These are phyloP conservation scores for Rhododendron mucronatum DNA, from an alignment of 148 eudicot genomes.

Conservation along the genomic window DNA sequence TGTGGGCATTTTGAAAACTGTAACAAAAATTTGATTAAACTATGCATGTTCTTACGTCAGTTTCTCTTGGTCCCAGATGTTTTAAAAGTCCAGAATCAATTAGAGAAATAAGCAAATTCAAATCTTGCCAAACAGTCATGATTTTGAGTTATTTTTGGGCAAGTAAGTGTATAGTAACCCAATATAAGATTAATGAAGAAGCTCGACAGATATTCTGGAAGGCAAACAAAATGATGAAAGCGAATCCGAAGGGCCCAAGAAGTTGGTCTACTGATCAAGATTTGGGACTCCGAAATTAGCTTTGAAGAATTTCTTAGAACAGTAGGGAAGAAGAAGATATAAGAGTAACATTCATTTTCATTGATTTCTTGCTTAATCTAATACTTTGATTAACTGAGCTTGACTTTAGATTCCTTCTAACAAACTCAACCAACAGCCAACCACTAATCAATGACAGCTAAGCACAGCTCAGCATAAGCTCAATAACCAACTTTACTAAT, in stretches of 20 bases:
- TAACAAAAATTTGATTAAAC: neutral
- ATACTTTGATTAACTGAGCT: neutral
- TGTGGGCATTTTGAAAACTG: neutral
- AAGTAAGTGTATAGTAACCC: neutral
- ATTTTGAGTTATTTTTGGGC: neutral
- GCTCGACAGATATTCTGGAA: no score
- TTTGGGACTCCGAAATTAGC: neutral
- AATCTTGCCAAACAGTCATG: neutral
- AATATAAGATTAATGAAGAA: no score
- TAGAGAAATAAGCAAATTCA: neutral
- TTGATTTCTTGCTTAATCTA: neutral
- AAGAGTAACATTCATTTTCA: neutral
- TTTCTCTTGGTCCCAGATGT: neutral
- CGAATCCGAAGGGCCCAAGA: no score
- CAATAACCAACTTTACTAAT: no score
- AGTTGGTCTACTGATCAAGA: neutral
- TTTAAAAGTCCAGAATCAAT: neutral
- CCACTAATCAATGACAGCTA: neutral
- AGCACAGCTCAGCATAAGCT: neutral
- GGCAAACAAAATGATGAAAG: no score
- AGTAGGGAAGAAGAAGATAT: neutral
- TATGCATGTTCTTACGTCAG: neutral
- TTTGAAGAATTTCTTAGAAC: neutral
- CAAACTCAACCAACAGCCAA: neutral
- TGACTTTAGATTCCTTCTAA: neutral